A percentile compares a stretch with the other conserved stretches of the same genome.
Conservation (phyloP, 2,329 filamentous ascomycete species). For the Botrytis fabae region DNA sequence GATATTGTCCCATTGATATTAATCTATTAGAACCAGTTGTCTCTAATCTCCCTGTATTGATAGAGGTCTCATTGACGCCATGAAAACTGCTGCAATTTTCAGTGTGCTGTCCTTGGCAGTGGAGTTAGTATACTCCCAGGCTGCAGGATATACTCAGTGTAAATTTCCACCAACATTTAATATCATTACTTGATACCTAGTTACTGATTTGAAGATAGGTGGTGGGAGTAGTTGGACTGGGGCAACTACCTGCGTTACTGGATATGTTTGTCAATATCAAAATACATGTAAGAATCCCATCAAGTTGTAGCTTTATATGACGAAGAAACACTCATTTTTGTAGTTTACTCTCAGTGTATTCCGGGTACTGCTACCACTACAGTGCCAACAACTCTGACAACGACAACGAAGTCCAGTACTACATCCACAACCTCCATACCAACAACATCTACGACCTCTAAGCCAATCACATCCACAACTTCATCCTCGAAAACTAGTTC, state of each 20-base stretch:
- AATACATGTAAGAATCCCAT: conserved; percentile 20
- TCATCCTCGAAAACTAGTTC: conserved; percentile 13
- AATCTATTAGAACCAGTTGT: not conserved
- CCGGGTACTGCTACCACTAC: conserved; percentile 14
- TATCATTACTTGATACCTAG: not conserved
- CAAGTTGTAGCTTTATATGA: not conserved
- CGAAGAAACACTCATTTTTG: not conserved
- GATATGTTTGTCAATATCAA: conserved; percentile 19
- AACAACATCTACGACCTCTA: conserved; percentile 14
- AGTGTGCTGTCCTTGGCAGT: conserved; percentile 16
- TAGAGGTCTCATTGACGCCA: conserved; percentile 5
- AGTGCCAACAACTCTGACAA: conserved; percentile 15
- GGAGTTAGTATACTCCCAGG: conserved; percentile 21
- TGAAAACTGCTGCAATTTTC: conserved; percentile 10
- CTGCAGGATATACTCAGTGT: conserved; percentile 19
- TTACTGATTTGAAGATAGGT: conserved; percentile 14
- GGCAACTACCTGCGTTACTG: conserved; percentile 17
- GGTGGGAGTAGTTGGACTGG: conserved; percentile 19
- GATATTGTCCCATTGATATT: not conserved
- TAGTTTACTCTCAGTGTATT: conserved; percentile 27
- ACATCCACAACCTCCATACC: conserved; percentile 6
- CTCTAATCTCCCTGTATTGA: not conserved
- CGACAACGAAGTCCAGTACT: conserved; percentile 1
- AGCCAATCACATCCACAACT: conserved; percentile 7
- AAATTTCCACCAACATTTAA: conserved; percentile 1